Evolutionary conservation across 1,284 basidiomycete species (phyloP).

Genomic region (Cryptococcus jaspeensis): DNA sequence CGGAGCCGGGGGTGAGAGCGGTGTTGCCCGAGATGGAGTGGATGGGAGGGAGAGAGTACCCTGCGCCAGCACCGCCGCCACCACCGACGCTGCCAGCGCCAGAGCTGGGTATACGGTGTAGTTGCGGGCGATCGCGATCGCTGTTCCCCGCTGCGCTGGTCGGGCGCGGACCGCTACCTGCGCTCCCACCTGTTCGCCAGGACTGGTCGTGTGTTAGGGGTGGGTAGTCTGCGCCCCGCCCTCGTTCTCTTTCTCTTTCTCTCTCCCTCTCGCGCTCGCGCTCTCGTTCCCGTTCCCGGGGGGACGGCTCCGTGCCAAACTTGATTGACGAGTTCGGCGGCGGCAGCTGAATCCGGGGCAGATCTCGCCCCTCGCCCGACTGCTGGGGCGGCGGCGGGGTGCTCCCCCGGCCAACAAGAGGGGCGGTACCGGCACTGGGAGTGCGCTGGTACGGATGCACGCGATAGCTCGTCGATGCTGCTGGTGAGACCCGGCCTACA

Average conservation of each 20-base stretch:
- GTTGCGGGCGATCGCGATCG: slow-evolving; percentile 2
- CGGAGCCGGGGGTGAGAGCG: background rate
- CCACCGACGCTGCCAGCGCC: too few relatives aligned
- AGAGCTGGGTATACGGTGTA: slow-evolving; percentile 9
- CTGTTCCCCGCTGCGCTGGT: background rate
- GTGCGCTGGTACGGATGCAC: slow-evolving; percentile 14
- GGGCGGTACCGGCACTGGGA: background rate
- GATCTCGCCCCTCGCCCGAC: background rate
- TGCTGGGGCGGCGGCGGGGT: background rate
- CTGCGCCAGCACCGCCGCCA: too few relatives aligned
- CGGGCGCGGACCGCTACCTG: background rate
- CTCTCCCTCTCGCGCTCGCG: too few relatives aligned
- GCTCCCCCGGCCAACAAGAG: too few relatives aligned
- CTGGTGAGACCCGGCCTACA: slow-evolving; percentile 2
- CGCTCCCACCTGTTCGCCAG: background rate
- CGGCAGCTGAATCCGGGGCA: slow-evolving; percentile 18
- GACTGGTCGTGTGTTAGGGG: background rate
- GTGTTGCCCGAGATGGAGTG: slow-evolving; percentile 12
- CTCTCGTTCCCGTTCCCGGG: background rate
- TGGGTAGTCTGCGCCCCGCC: background rate
- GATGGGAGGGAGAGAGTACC: slow-evolving; percentile 8
- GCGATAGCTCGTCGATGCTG: slow-evolving; percentile 10
- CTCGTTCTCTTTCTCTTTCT: too few relatives aligned
- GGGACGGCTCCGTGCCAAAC: slow-evolving; percentile 1
- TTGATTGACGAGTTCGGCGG: slow-evolving; percentile 11